Percentiles rank a stretch among this genome's conserved stretches.
These are phyloP conservation scores for Pseudogymnoascus verrucosus DNA, from an alignment of 2,329 filamentous ascomycete genomes.

Conservation along the genomic window DNA sequence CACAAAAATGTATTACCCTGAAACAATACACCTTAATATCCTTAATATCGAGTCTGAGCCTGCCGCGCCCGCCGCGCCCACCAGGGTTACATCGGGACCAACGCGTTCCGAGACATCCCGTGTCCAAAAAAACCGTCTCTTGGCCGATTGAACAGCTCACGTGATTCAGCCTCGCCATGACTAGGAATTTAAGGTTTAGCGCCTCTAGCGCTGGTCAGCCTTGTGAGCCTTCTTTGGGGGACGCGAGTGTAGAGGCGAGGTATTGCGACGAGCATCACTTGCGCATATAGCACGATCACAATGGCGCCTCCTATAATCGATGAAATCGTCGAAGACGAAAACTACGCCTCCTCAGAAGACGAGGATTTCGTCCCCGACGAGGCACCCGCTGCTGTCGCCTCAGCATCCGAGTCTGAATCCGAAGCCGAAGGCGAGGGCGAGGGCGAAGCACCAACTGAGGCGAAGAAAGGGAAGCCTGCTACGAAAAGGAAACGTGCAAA, in stretches of 20 bases:
- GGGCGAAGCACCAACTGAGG: slow-evolving; percentile 16
- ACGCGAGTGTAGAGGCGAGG: not conserved
- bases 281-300: not conserved
- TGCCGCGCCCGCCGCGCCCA: not conserved
- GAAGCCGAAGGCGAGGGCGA: slow-evolving; percentile 29
- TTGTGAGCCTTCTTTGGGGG: not conserved
- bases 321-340: slow-evolving; percentile 30
- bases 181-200: not conserved
- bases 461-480: slow-evolving; percentile 19
- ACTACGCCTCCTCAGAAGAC: slow-evolving; percentile 64
- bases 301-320: slow-evolving; percentile 32
- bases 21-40: not conserved
- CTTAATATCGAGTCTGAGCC: not conserved
- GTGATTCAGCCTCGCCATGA: not conserved
- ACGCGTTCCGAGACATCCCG: not conserved
- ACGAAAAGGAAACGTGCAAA: slow-evolving; percentile 30
- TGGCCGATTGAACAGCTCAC: not conserved
- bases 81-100: not conserved
- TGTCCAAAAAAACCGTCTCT: not conserved
- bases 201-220: not conserved
- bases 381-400: slow-evolving; percentile 33
- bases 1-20: not conserved
- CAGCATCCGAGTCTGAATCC: slow-evolving; percentile 39
- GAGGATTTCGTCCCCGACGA: slow-evolving; percentile 63
- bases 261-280: not conserved